Evolutionary conservation across 495 filamentous ascomycete genomes (phyloP), one percentile per base, ranked within the genome.

Genomic region (Tuber umbilicatum): DNA sequence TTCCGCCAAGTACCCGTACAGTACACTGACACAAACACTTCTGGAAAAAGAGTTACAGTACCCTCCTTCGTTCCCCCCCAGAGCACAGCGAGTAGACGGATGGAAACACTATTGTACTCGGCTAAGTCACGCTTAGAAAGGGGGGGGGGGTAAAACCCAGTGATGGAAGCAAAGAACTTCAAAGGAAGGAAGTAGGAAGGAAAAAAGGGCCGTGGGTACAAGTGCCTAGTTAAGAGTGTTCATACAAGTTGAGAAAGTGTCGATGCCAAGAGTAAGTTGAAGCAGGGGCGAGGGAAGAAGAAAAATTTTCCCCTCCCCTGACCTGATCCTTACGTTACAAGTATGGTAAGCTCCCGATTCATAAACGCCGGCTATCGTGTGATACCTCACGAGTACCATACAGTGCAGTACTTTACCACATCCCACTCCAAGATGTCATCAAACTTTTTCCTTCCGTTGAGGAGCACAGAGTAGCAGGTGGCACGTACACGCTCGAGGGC

Each of bases 321-420:
- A 45, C 16, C 19, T 2, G 42, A 45, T 1, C 41, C 14, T 42
- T 45, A 40, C 5, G 4, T 0, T 40, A 40, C 5, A 9, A 39
- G 39, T n/a, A 9, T 9, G 6, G 47, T 50, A n/a, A 50, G 23
- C 21, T n/a, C 21, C 45, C 45, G 21, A 9, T n/a, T n/a, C 45
- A 50, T 50, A n/a, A 50, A n/a, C n/a, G n/a, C n/a, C 27, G 50
- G 50, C 50, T 60, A 60, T 60, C 50, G 50, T 60, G 50, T 60
- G n/a, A 31, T 60, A 60, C 27, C 50, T 50, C 7, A 50, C 7
- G 2, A 23, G 7, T 19, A 45, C 43, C 14, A n/a, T n/a, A n/a
- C n/a, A n/a, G n/a, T n/a, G n/a, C n/a, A n/a, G n/a, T n/a, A n/a
- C n/a, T 16, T 10, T 31, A 60, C 50, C 12, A 60, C 50, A 60